phyloP scores from a whole-genome alignment of 1,284 basidiomycete species.

The Sutorius eximius region DNA sequence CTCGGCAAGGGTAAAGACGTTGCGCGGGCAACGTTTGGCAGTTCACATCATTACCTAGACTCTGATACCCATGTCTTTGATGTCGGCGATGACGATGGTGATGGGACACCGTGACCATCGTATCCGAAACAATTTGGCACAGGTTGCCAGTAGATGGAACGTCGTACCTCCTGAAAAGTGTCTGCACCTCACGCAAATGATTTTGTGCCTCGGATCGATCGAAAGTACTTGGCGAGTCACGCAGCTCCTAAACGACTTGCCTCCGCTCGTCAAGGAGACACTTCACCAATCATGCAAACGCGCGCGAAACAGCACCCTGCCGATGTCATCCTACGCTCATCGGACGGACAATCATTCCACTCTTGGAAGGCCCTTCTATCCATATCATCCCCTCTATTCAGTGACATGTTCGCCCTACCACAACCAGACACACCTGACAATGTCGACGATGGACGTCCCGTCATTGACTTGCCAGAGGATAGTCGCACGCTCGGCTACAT shows the following conservation, averaged over 20 bases:
- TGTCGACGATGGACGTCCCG: constrained; percentile 9
- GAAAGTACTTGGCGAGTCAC: neutral
- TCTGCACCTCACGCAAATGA: no score
- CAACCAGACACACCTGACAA: constrained; percentile 3
- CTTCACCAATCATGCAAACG: constrained; percentile 8
- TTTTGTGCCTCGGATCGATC: neutral
- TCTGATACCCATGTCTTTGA: constrained; percentile 15
- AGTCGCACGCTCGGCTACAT: constrained; percentile 25
- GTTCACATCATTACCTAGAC: constrained; percentile 7
- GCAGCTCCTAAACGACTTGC: constrained; percentile 1
- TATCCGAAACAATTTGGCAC: neutral
- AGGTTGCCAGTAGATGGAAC: neutral
- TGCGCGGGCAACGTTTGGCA: constrained; percentile 35
- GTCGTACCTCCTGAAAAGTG: neutral
- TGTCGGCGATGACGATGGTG: constrained; percentile 14
- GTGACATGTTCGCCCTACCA: constrained; percentile 28
- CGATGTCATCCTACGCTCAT: constrained; percentile 33
- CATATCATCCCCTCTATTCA: constrained; percentile 31
- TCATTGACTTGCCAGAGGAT: constrained; percentile 32
- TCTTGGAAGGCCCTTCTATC: constrained; percentile 28
- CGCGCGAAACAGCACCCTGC: neutral
- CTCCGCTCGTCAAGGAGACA: neutral
- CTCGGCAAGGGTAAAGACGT: constrained; percentile 41
- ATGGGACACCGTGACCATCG: neutral
- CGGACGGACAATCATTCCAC: constrained; percentile 26